Base-by-base conservation (phyloP, 805 yeast species). In the Cyberlindnera maritima region DNA sequence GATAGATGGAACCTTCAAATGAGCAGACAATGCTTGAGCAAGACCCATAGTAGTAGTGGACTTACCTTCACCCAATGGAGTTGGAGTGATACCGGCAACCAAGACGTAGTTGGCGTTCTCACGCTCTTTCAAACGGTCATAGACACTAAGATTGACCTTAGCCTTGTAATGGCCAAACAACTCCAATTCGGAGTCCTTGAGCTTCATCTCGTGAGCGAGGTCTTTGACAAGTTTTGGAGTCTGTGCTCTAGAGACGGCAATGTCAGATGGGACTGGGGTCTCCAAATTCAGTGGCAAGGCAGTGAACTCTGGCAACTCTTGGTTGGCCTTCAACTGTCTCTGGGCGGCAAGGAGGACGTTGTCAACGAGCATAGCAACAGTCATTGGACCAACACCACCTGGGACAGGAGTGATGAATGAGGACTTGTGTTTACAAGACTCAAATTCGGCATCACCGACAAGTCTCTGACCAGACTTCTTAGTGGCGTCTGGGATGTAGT, bases 301-400 rank as follows among this genome's bases (percentile, higher is more conserved):
- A 60, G 77, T 29, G 48, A 66, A 67, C 28, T 53, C 52, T 36
- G 60, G 58, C 28, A 55, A 36, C 44, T 60, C 57, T 11, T 61
- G 57, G 26, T 53, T 53, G 18, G 56, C 44, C n/a, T 57, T 53
- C 20, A 61, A 50, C 23, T 58, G 72, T 51, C 74, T 71, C 63
- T 81, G 75, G 34, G 94, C 91, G 43, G 91, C 85, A 46, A 72
- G 67, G 33, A 81, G 70, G 25, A 86, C 90, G 63, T 87, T 87
- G 54, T 80, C 81, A 64, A 85, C 78, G 47, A 87, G 71, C 80
- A 83, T 83, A 23, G 94, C 94, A 39, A 87, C 92, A 13, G 95
- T 87, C 95, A 87, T 87, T 62, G 95, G 95, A 43, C 95, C 95
- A 54, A 87, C 95, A 55, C 95, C 95, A 64, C 95, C 95, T 43